Evolutionary conservation across 83 land plant genomes (phyloP), one percentile per base, ranked within the genome.

Genomic region (Picea abies): DNA sequence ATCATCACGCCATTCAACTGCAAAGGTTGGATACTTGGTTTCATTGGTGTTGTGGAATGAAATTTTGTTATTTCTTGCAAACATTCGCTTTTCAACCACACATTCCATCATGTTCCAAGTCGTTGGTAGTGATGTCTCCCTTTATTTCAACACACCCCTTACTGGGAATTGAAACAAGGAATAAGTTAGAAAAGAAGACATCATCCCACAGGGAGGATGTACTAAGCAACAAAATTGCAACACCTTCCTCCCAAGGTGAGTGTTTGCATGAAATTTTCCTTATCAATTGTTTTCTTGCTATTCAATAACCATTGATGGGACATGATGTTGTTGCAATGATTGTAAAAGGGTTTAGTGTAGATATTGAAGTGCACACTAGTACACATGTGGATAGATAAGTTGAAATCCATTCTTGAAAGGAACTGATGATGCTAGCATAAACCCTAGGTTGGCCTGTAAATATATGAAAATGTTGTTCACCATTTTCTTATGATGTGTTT

Each of bases 281-380:
- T 11, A 89, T 95, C 83, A 97, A 97, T 83, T 95, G 99, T 76
- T 81, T 97, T 75, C 87, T 90, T 32, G 98, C 94, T 56, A 95
- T 97, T 70, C 93, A 89, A 83, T 93, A 97, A 81, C 99, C 99
- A 49, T 63, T 97, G 71, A 32, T 86, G 20, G 86, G 85, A 20
- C 89, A 90, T 79, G 89, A 88, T 60, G 85, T 90, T 64, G 94
- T 94, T 3, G 82, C 90, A 22, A 82, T 80, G 44, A 94, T 89
- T 81, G 91, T 89, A 26, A 89, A 85, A 58, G 90, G 87, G 16
- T 86, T 97, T 4, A 79, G 85, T 16, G 52, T 52, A 23, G 87
- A 87, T 83, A 90, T 97, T 81, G 88, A 94, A 69, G 87, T 26
- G 56, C 92, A 95, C 75, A 62, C 94, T 32, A 76, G 81, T 60